Conservation (phyloP, 2,329 filamentous ascomycete species). For the Phaeosphaeriaceae sp. region DNA sequence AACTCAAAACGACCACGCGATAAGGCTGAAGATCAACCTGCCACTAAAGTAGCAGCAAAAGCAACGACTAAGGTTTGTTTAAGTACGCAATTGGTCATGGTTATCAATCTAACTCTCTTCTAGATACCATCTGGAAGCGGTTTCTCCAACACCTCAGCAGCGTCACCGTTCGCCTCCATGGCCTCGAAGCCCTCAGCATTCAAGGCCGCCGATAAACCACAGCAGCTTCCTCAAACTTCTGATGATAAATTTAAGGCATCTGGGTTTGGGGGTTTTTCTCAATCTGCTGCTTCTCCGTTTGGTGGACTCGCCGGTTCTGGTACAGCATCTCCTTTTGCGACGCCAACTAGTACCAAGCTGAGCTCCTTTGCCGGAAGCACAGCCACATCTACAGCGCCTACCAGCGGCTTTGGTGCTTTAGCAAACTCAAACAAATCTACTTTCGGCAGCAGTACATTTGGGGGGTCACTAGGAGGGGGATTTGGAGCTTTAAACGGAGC, state of each 20-base stretch:
- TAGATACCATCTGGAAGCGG: slow-evolving; percentile 48
- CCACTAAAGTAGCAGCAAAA: slow-evolving; percentile 21
- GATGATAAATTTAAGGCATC: slow-evolving; percentile 59
- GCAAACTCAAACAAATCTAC: slow-evolving; percentile 39
- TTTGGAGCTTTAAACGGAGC: slow-evolving; percentile 35
- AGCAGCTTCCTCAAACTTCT: slow-evolving; percentile 47
- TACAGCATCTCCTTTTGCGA: slow-evolving; percentile 48
- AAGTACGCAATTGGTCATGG: slow-evolving; percentile 22
- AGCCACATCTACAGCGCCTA: slow-evolving; percentile 22
- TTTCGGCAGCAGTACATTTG: slow-evolving; percentile 48
- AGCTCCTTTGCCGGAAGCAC: slow-evolving; percentile 32
- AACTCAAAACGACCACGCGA: slow-evolving; percentile 47
- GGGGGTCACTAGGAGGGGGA: slow-evolving; percentile 48
- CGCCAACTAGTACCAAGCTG: slow-evolving; percentile 31
- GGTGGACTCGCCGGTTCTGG: slow-evolving; percentile 27
- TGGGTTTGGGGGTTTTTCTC: slow-evolving; percentile 53
- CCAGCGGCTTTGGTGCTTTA: slow-evolving; percentile 45
- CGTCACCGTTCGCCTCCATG: slow-evolving; percentile 57
- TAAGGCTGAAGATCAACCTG: slow-evolving; percentile 31
- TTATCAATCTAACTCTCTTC: slow-evolving; percentile 14
- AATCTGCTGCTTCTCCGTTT: slow-evolving; percentile 46
- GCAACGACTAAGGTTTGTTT: slow-evolving; percentile 32
- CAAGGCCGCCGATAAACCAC: slow-evolving; percentile 22
- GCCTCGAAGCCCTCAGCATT: slow-evolving; percentile 43
- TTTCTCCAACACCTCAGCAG: slow-evolving; percentile 54